phyloP scores from a whole-genome alignment of 768 basidiomycete species.

The Mycena galericulata region DNA sequence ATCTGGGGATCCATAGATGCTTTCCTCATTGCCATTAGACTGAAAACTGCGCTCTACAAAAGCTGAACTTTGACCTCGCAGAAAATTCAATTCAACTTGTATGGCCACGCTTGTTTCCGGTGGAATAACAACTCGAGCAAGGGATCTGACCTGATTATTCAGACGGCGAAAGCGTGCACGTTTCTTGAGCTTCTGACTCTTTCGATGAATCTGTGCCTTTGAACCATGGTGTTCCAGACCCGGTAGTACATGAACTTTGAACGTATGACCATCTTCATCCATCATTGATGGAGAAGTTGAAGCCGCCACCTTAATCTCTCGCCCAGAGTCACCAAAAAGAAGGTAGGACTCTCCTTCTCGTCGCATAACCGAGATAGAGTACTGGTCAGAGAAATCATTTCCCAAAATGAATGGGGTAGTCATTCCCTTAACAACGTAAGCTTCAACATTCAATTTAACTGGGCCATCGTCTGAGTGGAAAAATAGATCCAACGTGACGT shows the following conservation, averaged over 20 bases:
- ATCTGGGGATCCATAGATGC: constrained; percentile 25
- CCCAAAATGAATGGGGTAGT: constrained; percentile 45
- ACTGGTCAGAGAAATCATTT: constrained; percentile 49
- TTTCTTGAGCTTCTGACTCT: constrained; percentile 1
- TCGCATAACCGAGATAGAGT: constrained; percentile 43
- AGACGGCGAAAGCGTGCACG: neutral
- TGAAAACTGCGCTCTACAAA: constrained; percentile 29
- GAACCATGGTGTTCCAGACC: neutral
- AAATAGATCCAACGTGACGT: constrained; percentile 39
- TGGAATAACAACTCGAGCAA: constrained; percentile 20
- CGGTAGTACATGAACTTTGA: neutral
- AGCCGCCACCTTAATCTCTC: neutral
- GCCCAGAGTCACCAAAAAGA: neutral
- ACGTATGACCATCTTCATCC: constrained; percentile 13
- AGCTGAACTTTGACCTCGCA: neutral
- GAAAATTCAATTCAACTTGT: neutral
- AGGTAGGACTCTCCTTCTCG: constrained; percentile 17
- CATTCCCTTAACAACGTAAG: constrained; percentile 31
- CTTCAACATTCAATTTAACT: constrained; percentile 42
- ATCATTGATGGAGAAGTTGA: neutral
- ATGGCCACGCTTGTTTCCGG: constrained; percentile 23
- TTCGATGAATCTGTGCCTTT: neutral
- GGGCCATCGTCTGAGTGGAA: constrained; percentile 39
- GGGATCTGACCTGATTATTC: constrained; percentile 18
- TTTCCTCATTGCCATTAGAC: neutral